These are phyloP conservation scores for Myxozyma neglecta DNA, from an alignment of 805 yeast genomes.

Conservation along the genomic window DNA sequence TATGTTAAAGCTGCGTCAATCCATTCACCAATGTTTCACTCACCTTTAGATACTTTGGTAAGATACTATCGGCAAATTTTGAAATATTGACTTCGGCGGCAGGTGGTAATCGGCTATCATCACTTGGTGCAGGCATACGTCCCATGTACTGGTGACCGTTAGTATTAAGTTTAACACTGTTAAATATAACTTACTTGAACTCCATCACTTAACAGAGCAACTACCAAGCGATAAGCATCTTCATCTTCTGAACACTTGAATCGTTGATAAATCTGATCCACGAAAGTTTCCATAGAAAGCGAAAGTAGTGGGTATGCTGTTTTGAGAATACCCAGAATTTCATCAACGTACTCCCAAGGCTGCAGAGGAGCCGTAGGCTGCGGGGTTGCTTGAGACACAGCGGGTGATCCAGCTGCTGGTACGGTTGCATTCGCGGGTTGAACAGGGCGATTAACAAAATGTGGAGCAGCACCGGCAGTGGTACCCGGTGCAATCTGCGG, in stretches of 20 bases:
- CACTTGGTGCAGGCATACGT: constrained; percentile 81
- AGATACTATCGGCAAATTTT: constrained; percentile 86
- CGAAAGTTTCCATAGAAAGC: constrained; percentile 86
- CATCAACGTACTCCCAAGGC: constrained; percentile 92
- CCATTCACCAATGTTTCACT: constrained; percentile 49
- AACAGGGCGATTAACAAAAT: not conserved
- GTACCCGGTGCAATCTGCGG: constrained; percentile 14
- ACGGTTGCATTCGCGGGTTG: not conserved
- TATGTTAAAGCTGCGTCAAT: constrained; percentile 32
- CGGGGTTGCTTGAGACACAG: constrained; percentile 24
- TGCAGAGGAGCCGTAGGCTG: constrained; percentile 42
- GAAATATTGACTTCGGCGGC: constrained; percentile 86
- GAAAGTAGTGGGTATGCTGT: constrained; percentile 96
- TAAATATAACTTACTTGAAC: constrained; percentile 50
- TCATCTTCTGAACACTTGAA: constrained; percentile 94
- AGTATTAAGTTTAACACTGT: not conserved
- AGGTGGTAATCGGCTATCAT: constrained; percentile 83
- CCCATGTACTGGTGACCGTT: constrained; percentile 55
- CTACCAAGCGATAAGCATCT: constrained; percentile 90
- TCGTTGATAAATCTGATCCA: constrained; percentile 90
- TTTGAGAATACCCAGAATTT: constrained; percentile 89
- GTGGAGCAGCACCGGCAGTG: not conserved
- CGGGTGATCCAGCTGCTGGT: constrained; percentile 17
- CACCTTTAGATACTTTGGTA: constrained; percentile 79
- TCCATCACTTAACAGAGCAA: constrained; percentile 90